Evolutionary conservation across 2,329 filamentous ascomycete species (phyloP).

Genomic region (Talaromyces islandicus): DNA sequence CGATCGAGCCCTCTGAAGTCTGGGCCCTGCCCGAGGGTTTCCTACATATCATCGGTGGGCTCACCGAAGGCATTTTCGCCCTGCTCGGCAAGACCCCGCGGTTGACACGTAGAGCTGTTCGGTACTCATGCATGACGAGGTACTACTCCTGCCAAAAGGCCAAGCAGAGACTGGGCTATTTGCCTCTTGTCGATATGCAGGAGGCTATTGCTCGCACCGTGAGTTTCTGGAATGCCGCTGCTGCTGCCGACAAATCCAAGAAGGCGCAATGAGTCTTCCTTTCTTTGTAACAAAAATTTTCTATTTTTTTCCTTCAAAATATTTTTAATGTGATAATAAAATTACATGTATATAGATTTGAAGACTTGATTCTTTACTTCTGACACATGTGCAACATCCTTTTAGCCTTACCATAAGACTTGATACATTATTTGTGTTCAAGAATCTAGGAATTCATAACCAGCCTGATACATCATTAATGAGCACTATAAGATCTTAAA

Average conservation of each 20-base stretch:
- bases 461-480: neutral
- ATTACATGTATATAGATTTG: neutral
- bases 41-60: conserved; percentile 33
- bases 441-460: neutral
- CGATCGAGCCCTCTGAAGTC: conserved; percentile 37
- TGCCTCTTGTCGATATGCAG: conserved; percentile 38
- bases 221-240: conserved; percentile 32
- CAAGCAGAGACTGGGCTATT: conserved; percentile 40
- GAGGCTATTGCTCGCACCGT: conserved; percentile 44
- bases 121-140: conserved; percentile 44
- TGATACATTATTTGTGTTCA: neutral
- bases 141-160: conserved; percentile 45
- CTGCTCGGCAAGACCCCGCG: conserved; percentile 42
- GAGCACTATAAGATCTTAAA: neutral
- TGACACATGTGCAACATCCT: neutral
- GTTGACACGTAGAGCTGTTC: conserved; percentile 38
- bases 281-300: neutral
- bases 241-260: conserved; percentile 27
- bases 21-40: conserved; percentile 36
- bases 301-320: neutral
- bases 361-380: neutral
- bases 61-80: conserved; percentile 37
- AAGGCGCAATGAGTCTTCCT: conserved; percentile 29
- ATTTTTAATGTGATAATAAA: neutral
- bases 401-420: neutral